Evolutionary conservation across 257 asterid species (phyloP).

Genomic region (Hygrophila difformis): DNA sequence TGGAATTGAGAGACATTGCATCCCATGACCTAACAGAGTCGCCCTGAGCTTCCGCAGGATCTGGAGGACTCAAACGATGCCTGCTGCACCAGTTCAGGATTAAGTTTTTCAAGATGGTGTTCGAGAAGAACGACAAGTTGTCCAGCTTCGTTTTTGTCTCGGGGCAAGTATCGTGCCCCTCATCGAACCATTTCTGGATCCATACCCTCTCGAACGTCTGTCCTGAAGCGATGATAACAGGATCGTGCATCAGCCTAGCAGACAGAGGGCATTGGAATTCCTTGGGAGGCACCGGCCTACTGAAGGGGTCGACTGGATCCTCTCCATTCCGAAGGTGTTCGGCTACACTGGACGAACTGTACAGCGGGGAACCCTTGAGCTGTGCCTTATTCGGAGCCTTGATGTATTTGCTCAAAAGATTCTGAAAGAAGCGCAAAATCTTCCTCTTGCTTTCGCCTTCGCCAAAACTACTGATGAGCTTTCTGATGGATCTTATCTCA

Average conservation of each 20-base stretch:
- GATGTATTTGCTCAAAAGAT: conserved; percentile 52
- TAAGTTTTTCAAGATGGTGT: conserved; percentile 44
- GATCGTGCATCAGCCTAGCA: conserved; percentile 68
- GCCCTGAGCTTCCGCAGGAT: conserved; percentile 28
- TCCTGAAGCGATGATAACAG: conserved; percentile 82
- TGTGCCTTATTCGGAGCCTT: conserved; percentile 30
- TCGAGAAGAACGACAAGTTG: conserved; percentile 49
- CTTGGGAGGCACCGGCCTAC: conserved; percentile 42
- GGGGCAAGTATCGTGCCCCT: conserved; percentile 71
- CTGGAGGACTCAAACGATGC: too few species aligned
- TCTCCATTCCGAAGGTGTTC: conserved; percentile 20
- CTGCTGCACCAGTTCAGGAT: conserved; percentile 70
- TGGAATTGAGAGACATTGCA: conserved; percentile 20
- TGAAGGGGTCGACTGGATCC: conserved; percentile 29
- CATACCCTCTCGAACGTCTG: conserved; percentile 72
- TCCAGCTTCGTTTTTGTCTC: conserved; percentile 40
- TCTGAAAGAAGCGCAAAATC: conserved; percentile 47
- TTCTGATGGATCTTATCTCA: conserved; percentile 66
- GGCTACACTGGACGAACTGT: conserved; percentile 21
- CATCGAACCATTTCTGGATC: conserved; percentile 86
- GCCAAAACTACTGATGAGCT: conserved; percentile 38
- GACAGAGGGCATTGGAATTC: conserved; percentile 76
- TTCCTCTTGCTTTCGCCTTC: conserved; percentile 43
- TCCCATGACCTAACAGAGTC: conserved; percentile 20
- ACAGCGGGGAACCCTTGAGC: conserved; percentile 19